Conservation (phyloP, 2,329 filamentous ascomycete genomes). For the Endothia cerciana region DNA sequence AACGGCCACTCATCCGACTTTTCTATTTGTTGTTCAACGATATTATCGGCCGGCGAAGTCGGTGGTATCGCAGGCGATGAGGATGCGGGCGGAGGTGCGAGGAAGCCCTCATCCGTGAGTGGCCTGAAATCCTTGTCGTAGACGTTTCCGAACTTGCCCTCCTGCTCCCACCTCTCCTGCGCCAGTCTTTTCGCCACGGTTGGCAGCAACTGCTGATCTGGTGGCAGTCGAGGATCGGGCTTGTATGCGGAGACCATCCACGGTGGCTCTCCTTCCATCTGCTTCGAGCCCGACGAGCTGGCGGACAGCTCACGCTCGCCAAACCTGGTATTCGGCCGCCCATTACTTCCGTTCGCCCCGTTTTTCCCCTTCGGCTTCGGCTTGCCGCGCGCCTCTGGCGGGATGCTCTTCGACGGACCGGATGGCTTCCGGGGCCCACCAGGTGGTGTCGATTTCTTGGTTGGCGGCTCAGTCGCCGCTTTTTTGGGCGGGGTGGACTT, state of each 20-base stretch:
- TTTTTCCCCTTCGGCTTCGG: constrained; percentile 69
- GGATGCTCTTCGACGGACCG: constrained; percentile 45
- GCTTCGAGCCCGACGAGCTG: constrained; percentile 49
- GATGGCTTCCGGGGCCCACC: constrained; percentile 50
- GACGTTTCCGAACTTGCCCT: constrained; percentile 81
- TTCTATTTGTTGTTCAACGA: constrained; percentile 38
- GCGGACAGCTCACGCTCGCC: constrained; percentile 59
- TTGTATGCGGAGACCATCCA: constrained; percentile 97
- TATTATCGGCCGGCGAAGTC: constrained; percentile 40
- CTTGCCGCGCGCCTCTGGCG: constrained; percentile 57
- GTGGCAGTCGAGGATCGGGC: constrained; percentile 89
- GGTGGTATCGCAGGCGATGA: constrained; percentile 11
- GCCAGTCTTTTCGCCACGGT: constrained; percentile 90
- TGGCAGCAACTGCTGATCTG: constrained; percentile 92
- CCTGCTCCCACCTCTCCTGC: constrained; percentile 93
- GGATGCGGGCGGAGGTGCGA: constrained; percentile 43
- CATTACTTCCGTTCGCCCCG: constrained; percentile 53
- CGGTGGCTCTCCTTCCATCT: constrained; percentile 91
- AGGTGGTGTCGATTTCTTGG: constrained; percentile 51
- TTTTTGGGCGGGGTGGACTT: constrained; percentile 43
- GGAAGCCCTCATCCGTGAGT: constrained; percentile 68
- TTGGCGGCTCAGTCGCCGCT: constrained; percentile 54
- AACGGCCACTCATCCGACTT: constrained; percentile 64
- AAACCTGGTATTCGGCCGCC: constrained; percentile 65
- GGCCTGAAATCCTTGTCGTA: constrained; percentile 90